Percentiles rank a stretch among this genome's conserved stretches.
Evolutionary conservation across 805 yeast species (phyloP).

Genomic region (Komagataella pseudopastoris): DNA sequence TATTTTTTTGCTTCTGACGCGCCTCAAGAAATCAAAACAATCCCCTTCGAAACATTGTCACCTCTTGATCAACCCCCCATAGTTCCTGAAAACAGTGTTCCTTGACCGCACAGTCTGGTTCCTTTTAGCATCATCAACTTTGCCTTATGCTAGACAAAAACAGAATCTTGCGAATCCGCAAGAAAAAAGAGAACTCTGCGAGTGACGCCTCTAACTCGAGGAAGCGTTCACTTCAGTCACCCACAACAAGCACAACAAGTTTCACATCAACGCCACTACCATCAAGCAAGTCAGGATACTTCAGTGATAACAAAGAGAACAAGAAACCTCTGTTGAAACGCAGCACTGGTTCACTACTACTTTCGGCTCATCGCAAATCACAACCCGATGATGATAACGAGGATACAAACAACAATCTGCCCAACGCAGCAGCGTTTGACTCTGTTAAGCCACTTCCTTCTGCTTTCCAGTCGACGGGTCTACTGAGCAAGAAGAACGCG

Average conservation of each 20-base stretch:
- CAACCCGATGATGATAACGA: not conserved
- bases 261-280: not conserved
- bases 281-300: not conserved
- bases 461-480: conserved; percentile 67
- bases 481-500: conserved; percentile 43
- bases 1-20: not conserved
- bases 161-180: not conserved
- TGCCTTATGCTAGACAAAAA: not conserved
- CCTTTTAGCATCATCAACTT: not conserved
- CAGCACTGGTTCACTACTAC: not conserved
- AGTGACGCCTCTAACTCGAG: not conserved
- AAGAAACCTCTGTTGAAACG: not conserved
- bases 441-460: conserved; percentile 77
- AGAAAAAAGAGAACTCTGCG: not conserved
- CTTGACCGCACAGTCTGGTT: not conserved
- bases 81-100: not conserved
- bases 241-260: not conserved
- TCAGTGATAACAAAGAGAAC: not conserved
- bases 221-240: not conserved
- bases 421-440: conserved; percentile 35
- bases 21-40: not conserved
- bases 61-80: not conserved
- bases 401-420: not conserved
- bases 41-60: not conserved
- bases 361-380: not conserved